phyloP scores from a whole-genome alignment of 305 asterid species.

The Plantago coronopus region DNA sequence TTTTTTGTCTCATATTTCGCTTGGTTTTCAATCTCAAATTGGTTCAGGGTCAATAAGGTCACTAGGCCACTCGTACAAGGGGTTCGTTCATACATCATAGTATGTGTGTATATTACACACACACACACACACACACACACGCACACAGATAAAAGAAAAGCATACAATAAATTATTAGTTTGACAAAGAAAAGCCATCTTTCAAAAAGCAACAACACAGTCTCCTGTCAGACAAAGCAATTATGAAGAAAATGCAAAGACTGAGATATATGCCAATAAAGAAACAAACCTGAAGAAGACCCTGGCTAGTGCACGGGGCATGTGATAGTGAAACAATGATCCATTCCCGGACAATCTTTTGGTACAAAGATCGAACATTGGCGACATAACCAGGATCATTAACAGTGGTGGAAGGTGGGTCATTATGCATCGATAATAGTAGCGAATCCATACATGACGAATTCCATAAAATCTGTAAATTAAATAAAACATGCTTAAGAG shows the following conservation, averaged over 20 bases:
- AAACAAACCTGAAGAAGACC: conserved; percentile 96
- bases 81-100: too few relatives aligned
- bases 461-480: conserved; percentile 83
- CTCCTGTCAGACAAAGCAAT: neutral
- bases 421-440: conserved; percentile 79
- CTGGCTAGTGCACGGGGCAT: conserved; percentile 99
- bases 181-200: too few relatives aligned
- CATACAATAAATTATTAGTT: too few relatives aligned
- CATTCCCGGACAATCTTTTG: conserved; percentile 92
- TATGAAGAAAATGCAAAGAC: conserved; percentile 16
- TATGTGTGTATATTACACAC: too few relatives aligned
- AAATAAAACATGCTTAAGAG: conserved; percentile 22
- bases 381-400: conserved; percentile 91
- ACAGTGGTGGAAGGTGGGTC: conserved; percentile 89
- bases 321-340: conserved; percentile 89
- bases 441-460: conserved; percentile 89
- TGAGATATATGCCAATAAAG: conserved; percentile 17
- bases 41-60: neutral
- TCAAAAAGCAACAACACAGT: neutral
- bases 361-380: conserved; percentile 86
- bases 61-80: neutral
- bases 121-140: too few relatives aligned
- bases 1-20: neutral
- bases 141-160: neutral
- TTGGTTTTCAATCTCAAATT: neutral